phyloP scores from a whole-genome alignment of 139 green algal species.

The Volvox africanus region DNA sequence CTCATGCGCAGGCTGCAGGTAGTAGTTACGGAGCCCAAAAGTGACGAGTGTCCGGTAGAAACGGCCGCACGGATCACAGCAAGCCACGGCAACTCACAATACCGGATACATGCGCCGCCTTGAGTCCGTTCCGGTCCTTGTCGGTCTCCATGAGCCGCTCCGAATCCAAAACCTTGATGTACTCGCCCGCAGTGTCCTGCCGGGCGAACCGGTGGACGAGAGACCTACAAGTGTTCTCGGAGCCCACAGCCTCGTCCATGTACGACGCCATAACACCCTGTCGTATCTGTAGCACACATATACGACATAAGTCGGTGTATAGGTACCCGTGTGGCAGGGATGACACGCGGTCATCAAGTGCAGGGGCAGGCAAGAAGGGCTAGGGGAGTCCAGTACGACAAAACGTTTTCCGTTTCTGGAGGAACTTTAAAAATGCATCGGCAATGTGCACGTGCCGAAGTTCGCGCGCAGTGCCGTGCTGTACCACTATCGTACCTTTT shows the following conservation, averaged over 20 bases:
- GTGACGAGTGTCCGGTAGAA: background rate
- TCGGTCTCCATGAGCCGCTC: background rate
- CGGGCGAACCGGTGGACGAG: slow-evolving; percentile 1
- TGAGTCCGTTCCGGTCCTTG: background rate
- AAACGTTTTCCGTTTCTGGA: too few relatives aligned
- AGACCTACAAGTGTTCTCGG: background rate
- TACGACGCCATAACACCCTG: background rate
- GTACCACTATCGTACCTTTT: slow-evolving; percentile 22
- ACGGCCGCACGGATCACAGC: background rate
- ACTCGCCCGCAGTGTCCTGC: background rate
- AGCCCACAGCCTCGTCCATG: background rate
- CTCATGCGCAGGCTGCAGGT: background rate
- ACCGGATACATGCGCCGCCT: background rate
- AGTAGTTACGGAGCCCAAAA: background rate
- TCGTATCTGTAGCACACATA: background rate
- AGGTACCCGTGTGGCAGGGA: too few relatives aligned
- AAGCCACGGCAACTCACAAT: background rate
- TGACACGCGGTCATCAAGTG: too few relatives aligned
- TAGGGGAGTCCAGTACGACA: too few relatives aligned
- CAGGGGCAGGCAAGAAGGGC: too few relatives aligned
- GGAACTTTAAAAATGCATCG: too few relatives aligned
- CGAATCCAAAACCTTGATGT: background rate
- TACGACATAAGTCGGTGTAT: too few relatives aligned
- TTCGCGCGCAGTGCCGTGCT: background rate
- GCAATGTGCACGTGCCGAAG: too few relatives aligned